Evolutionary conservation across 2,329 filamentous ascomycete species (phyloP).

Genomic region (Neofusicoccum umdonicola): DNA sequence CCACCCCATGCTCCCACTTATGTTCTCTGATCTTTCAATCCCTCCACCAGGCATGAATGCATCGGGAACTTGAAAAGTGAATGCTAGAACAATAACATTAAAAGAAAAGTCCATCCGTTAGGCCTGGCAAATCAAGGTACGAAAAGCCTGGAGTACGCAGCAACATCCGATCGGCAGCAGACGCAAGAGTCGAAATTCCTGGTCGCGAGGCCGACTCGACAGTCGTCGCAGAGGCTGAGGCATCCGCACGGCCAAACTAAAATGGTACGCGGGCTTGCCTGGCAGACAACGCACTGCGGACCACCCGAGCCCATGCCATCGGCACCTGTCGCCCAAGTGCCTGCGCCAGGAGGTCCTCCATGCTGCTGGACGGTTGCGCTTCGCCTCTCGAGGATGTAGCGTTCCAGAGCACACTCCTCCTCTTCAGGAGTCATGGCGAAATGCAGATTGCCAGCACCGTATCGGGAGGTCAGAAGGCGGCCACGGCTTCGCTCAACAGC

Average conservation of each 20-base stretch:
- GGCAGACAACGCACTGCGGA: constrained; percentile 90
- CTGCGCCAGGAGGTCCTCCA: constrained; percentile 27
- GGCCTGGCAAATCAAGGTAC: constrained; percentile 58
- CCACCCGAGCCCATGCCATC: constrained; percentile 70
- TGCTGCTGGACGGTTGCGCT: constrained; percentile 34
- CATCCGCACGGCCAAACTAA: constrained; percentile 97
- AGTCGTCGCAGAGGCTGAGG: constrained; percentile 91
- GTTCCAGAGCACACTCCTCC: constrained; percentile 59
- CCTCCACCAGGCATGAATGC: no score
- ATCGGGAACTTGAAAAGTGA: not conserved
- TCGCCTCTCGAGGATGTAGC: constrained; percentile 57
- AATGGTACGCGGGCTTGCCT: constrained; percentile 78
- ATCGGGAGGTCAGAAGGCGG: constrained; percentile 58
- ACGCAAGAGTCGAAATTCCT: constrained; percentile 98
- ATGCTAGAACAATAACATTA: not conserved
- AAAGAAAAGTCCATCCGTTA: no score
- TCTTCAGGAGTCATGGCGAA: constrained; percentile 46
- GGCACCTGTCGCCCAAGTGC: constrained; percentile 66
- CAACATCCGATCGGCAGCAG: constrained; percentile 84
- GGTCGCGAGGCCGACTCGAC: constrained; percentile 87
- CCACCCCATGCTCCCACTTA: not conserved
- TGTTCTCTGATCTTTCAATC: not conserved
- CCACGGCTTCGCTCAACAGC: constrained; percentile 68
- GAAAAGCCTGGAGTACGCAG: constrained; percentile 86
- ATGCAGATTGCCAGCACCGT: constrained; percentile 30